phyloP scores from a whole-genome alignment of 148 eudicot species.

The Amaranthus cruentus region DNA sequence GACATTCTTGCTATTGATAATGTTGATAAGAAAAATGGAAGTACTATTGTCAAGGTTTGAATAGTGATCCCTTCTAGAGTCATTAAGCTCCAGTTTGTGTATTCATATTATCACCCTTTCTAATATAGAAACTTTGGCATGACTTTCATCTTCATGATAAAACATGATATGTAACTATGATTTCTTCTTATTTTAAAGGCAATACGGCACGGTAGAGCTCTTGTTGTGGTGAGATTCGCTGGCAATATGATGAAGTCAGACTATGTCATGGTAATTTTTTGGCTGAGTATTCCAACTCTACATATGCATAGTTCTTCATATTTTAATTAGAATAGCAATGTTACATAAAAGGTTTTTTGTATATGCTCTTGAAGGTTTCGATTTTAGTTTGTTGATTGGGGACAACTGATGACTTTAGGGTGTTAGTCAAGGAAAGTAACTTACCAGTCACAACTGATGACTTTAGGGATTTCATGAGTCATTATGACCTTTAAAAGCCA shows the following conservation, averaged over 20 bases:
- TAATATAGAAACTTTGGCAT: neutral
- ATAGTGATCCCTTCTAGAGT: neutral
- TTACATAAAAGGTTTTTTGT: neutral
- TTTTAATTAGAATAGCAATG: neutral
- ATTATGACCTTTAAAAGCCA: too few relatives aligned
- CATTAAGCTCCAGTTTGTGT: neutral
- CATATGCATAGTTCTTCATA: neutral
- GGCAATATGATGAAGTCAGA: constrained; percentile 54
- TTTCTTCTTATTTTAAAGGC: constrained; percentile 34
- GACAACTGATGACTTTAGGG: too few relatives aligned
- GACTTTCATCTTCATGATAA: neutral
- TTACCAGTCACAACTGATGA: too few relatives aligned
- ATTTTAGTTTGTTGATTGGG: neutral
- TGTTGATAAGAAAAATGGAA: constrained; percentile 37
- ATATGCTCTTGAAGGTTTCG: neutral
- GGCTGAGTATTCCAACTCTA: neutral
- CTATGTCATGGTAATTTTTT: constrained; percentile 52
- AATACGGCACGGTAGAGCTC: constrained; percentile 60
- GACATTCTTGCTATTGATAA: constrained; percentile 53
- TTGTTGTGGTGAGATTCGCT: constrained; percentile 47
- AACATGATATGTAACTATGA: neutral
- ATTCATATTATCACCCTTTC: neutral
- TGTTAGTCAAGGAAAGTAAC: too few relatives aligned
- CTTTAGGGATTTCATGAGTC: too few relatives aligned
- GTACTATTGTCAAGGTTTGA: constrained; percentile 47